These are phyloP conservation scores for Kodamaea ohmeri DNA, from an alignment of 1,139 yeast species.

Conservation along the genomic window DNA sequence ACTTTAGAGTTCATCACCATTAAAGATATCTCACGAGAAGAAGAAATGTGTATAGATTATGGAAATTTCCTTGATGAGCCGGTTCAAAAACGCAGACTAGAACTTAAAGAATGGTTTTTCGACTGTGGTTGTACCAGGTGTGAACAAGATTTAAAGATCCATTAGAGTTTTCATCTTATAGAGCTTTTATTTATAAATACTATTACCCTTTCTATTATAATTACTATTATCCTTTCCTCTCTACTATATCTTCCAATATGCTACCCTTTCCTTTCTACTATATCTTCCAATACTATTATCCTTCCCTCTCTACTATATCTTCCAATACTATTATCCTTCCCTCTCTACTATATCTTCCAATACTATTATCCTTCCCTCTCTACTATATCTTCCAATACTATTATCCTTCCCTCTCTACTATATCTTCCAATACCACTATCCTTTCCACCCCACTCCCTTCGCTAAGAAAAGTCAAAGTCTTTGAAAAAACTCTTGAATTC, in stretches of 20 bases:
- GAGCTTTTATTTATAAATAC: too few relatives aligned
- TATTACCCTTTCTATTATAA: background rate
- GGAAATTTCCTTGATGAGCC: conserved; percentile 50
- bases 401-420: background rate
- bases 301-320: background rate
- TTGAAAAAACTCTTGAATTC: conserved; percentile 51
- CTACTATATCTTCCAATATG: background rate
- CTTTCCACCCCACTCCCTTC: conserved; percentile 11
- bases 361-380: too few relatives aligned
- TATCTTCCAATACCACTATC: background rate
- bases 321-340: background rate
- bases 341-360: too few relatives aligned
- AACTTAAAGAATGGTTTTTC: conserved; percentile 60
- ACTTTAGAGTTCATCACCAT: conserved; percentile 25
- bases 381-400: too few relatives aligned
- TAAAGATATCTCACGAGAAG: conserved; percentile 35
- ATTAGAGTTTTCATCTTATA: background rate
- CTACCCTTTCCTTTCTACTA: conserved; percentile 2
- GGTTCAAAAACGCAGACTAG: conserved; percentile 40
- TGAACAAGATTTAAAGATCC: conserved; percentile 5
- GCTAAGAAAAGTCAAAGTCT: conserved; percentile 42
- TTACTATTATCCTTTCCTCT: background rate
- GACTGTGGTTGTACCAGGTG: conserved; percentile 56
- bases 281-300: too few relatives aligned
- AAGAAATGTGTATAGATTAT: conserved; percentile 62